Evolutionary conservation across 768 basidiomycete genomes (phyloP), one percentile per base, ranked within the genome.

Genomic region (Hemileccinum rubropunctum): DNA sequence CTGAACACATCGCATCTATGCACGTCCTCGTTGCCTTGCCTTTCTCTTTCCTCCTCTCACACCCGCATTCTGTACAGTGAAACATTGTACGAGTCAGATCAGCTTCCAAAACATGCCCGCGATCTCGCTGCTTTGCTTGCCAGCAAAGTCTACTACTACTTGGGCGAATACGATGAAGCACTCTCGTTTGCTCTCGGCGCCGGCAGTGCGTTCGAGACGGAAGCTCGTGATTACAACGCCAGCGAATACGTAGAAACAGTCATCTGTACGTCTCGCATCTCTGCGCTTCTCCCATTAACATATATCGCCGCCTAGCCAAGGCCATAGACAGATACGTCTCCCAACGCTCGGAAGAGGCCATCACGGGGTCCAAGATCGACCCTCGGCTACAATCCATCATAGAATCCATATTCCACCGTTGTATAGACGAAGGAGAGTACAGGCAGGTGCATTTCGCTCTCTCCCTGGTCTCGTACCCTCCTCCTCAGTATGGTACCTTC

Each of bases 141-240:
- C n/a, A 95, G 93, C 77, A 98, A 98, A 68, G 90, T 98, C 43
- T 98, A 98, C 71, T 98, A 93, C 72, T 95, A 88, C 78, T 78
- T 99, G 42, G 93, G 90, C 56, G 91, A 92, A 67, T 90, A 95
- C 59, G 92, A 95, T 62, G 97, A 99, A 66, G 91, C 95, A 26
- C 80, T 99, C 51, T 87, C 91, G 12, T 98, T 98, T 63, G 97
- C 97, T 18, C 82, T 99, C 41, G 88, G 88, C 50, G 91, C 95
- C 15, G 93, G 90, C 49, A 76, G 72, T 66, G 86, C 89, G 65
- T 98, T 98, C 63, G 86, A 91, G 65, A 77, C 75, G 2, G 88
- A 92, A 64, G 73, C 79, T 55, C 79, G 78, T 59, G 75, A 71
- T 14, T 65, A 73, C 50, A 86, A 79, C 20, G 78, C 86, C 14